Conservation (phyloP, 2,329 filamentous ascomycete species). For the Lasiodiplodia sp. region DNA sequence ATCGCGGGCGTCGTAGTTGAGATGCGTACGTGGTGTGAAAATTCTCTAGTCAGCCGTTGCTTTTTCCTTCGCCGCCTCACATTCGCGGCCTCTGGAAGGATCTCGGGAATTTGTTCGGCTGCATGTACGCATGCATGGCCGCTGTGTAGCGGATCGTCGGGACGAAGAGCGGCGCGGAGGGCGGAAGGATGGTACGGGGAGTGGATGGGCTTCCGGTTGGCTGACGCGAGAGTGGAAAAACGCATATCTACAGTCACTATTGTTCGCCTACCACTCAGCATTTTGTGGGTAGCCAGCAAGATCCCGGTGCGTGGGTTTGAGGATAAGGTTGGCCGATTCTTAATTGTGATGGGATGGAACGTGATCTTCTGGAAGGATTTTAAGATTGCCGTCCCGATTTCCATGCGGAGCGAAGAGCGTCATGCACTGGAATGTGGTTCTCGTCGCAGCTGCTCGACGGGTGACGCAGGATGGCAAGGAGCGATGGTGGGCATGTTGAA, state of each 20-base stretch:
- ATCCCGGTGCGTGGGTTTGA: slow-evolving; percentile 2
- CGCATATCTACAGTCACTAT: neutral
- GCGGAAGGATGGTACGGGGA: slow-evolving; percentile 7
- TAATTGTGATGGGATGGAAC: neutral
- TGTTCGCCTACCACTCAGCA: neutral
- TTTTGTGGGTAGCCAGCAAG: neutral
- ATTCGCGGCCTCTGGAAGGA: neutral
- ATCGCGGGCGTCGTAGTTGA: neutral
- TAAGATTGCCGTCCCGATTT: neutral
- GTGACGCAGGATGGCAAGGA: neutral
- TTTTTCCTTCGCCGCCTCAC: neutral
- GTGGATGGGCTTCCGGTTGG: slow-evolving; percentile 20
- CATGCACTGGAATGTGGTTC: neutral
- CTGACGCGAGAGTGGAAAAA: neutral
- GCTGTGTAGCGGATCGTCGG: slow-evolving; percentile 14
- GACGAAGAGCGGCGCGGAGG: slow-evolving; percentile 10
- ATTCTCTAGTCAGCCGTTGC: neutral
- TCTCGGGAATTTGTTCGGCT: neutral
- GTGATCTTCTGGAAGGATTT: slow-evolving; percentile 18
- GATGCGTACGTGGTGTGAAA: neutral
- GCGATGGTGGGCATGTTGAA: neutral
- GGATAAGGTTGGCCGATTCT: neutral
- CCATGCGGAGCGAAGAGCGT: neutral
- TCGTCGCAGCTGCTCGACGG: neutral
- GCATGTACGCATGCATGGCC: neutral